A percentile compares a stretch with the other conserved stretches of the same genome.
Conservation (phyloP, 768 basidiomycete genomes). For the Tulasnella sp. region DNA sequence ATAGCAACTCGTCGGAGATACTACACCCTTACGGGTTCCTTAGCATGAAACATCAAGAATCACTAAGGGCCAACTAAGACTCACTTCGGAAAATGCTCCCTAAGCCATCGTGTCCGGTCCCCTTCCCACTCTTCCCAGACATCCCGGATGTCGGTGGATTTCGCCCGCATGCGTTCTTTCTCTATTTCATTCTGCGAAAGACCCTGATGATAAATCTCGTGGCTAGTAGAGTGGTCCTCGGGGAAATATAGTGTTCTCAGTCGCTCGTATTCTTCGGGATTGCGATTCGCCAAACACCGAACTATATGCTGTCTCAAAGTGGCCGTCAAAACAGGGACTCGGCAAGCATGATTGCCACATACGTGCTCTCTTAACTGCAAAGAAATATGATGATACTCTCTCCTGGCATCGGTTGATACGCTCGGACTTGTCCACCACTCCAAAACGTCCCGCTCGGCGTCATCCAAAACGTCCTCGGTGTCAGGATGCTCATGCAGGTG, state of each 20-base stretch:
- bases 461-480: not conserved
- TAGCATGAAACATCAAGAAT: not conserved
- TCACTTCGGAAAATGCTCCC: conserved; percentile 2
- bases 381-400: conserved; percentile 11
- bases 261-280: conserved; percentile 1
- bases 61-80: not conserved
- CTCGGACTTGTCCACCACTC: not conserved
- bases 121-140: not conserved
- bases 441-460: not conserved
- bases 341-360: not conserved
- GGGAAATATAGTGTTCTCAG: not conserved
- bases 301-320: not conserved
- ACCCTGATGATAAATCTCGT: not conserved
- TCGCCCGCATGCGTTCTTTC: not conserved
- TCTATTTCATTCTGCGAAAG: not conserved
- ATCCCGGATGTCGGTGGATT: not conserved
- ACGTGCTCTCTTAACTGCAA: not conserved
- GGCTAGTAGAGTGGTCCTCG: not conserved
- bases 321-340: not conserved
- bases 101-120: not conserved
- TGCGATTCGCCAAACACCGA: not conserved
- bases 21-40: not conserved
- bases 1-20: conserved; percentile 16
- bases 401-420: not conserved
- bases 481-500: not conserved